phyloP scores from a whole-genome alignment of 139 green algal species.

The Chlamydomonas sp. region DNA sequence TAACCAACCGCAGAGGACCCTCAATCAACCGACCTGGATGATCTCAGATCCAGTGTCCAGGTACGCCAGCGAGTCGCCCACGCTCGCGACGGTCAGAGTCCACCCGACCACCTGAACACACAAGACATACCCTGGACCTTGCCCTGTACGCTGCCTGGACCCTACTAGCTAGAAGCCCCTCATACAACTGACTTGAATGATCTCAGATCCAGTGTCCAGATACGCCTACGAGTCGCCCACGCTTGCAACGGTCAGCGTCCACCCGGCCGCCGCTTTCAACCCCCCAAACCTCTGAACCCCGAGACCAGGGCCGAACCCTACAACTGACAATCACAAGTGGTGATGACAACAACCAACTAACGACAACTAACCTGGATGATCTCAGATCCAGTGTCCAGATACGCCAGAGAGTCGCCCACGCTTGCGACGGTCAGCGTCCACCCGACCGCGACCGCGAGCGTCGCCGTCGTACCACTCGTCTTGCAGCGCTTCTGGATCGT shows the following conservation, averaged over 20 bases:
- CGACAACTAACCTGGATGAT: slow-evolving; percentile 63
- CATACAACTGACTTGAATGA: slow-evolving; percentile 57
- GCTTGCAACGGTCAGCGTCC: slow-evolving; percentile 71
- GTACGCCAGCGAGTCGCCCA: slow-evolving; percentile 78
- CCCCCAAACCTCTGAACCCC: too few species aligned
- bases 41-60: slow-evolving; percentile 77
- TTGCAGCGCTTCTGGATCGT: slow-evolving; percentile 32
- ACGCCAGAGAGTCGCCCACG: slow-evolving; percentile 79
- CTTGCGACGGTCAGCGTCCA: slow-evolving; percentile 76
- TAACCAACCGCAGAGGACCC: too few species aligned
- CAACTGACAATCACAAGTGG: too few species aligned
- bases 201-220: slow-evolving; percentile 73
- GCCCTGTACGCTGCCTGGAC: too few species aligned
- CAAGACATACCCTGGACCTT: too few species aligned
- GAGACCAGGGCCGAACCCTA: too few species aligned
- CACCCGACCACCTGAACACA: slow-evolving; percentile 62
- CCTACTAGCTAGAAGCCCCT: too few species aligned
- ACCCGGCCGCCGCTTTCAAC: slow-evolving; percentile 62
- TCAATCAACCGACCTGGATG: slow-evolving; percentile 41
- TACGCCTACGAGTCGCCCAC: slow-evolving; percentile 80
- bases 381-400: slow-evolving; percentile 73
- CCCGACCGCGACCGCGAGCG: slow-evolving; percentile 59
- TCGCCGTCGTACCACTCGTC: slow-evolving; percentile 67
- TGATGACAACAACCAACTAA: too few species aligned
- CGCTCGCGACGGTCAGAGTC: slow-evolving; percentile 69